A percentile compares a stretch with the other conserved stretches of the same genome.
These are phyloP conservation scores for Globisporangium sylvaticum DNA, from an alignment of 352 stramenopile genomes.

Conservation along the genomic window DNA sequence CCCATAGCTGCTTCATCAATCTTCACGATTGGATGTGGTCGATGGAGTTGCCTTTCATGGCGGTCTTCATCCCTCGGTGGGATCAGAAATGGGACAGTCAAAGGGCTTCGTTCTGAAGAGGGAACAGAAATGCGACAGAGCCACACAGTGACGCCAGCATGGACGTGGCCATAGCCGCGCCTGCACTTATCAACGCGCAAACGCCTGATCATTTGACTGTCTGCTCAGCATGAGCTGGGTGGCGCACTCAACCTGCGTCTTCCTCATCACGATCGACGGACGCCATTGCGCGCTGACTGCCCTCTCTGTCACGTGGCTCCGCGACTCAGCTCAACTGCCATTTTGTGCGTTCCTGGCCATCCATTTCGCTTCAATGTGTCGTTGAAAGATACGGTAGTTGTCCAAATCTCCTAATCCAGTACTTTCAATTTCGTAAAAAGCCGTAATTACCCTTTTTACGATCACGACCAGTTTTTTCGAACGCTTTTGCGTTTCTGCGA, in stretches of 20 bases:
- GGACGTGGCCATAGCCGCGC: neutral
- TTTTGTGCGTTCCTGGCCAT: neutral
- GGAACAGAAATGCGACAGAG: neutral
- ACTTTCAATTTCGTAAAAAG: neutral
- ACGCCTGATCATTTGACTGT: neutral
- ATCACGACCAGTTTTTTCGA: neutral
- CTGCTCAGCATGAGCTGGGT: neutral
- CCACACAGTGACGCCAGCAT: neutral
- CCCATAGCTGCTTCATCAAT: neutral
- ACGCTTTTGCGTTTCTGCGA: neutral
- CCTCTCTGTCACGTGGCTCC: neutral
- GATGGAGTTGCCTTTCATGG: neutral
- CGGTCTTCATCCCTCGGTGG: neutral
- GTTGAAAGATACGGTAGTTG: neutral
- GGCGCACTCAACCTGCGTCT: neutral
- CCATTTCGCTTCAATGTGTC: neutral
- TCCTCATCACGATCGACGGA: neutral
- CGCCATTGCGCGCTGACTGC: too few species aligned
- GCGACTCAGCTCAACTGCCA: neutral
- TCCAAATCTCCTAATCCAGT: neutral
- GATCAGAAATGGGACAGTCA: slow-evolving; percentile 9
- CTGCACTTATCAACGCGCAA: neutral
- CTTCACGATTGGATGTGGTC: neutral
- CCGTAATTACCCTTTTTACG: slow-evolving; percentile 5
- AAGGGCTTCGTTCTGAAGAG: neutral